phyloP scores from a whole-genome alignment of 345 rosid genomes.

The Syzygium aqueum region DNA sequence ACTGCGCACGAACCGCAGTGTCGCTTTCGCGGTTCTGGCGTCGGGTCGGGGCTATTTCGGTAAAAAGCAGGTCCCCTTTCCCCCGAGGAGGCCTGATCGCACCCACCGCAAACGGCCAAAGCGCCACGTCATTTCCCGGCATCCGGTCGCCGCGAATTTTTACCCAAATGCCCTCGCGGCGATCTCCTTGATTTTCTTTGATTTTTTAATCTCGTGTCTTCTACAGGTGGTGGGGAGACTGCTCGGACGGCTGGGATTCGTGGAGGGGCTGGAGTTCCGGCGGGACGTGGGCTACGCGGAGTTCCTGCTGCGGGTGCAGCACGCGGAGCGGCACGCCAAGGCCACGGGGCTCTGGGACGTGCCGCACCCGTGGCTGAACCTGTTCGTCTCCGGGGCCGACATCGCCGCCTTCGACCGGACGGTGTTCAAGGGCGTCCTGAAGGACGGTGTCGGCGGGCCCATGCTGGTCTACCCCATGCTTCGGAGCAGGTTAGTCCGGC shows the following conservation, averaged over 20 bases:
- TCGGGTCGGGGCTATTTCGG: constrained; percentile 17
- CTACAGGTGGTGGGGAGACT: constrained; percentile 34
- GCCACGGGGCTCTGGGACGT: constrained; percentile 69
- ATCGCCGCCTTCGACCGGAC: constrained; percentile 53
- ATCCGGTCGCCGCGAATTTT: constrained; percentile 3
- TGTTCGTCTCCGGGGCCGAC: constrained; percentile 54
- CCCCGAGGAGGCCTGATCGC: constrained; percentile 11
- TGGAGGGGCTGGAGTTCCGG: constrained; percentile 42
- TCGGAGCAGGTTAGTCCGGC: constrained; percentile 63
- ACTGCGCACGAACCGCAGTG: neutral
- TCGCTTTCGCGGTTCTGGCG: constrained; percentile 3
- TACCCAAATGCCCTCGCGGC: neutral
- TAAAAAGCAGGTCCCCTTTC: neutral
- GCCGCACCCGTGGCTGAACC: constrained; percentile 95
- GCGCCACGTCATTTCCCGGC: constrained; percentile 32
- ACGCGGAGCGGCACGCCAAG: constrained; percentile 44
- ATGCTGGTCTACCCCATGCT: constrained; percentile 78
- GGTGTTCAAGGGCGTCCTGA: constrained; percentile 57
- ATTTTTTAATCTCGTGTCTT: too few species aligned
- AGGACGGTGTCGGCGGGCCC: constrained; percentile 82
- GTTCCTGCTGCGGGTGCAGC: constrained; percentile 67
- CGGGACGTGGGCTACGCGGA: constrained; percentile 56
- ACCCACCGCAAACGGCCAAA: constrained; percentile 32
- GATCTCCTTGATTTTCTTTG: too few species aligned
- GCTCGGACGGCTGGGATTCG: constrained; percentile 46